A percentile compares a stretch with the other conserved stretches of the same genome.
Evolutionary conservation across 345 rosid species (phyloP).

Genomic region (Moricandia moricandioides): DNA sequence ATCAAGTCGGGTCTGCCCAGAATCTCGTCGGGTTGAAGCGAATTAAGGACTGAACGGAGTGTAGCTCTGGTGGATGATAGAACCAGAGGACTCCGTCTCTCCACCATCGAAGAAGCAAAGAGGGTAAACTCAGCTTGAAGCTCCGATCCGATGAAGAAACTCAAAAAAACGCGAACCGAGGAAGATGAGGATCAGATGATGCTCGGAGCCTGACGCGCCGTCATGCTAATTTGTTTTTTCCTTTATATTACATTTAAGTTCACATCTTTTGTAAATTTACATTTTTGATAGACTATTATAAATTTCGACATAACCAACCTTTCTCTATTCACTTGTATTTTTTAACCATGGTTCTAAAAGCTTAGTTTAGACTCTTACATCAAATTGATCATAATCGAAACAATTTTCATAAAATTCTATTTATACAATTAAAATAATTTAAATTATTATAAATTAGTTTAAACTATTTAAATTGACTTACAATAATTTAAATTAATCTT

Average conservation of each 20-base stretch:
- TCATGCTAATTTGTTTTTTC: too few relatives aligned
- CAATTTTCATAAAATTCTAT: too few relatives aligned
- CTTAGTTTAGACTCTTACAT: too few relatives aligned
- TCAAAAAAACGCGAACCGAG: constrained; percentile 33
- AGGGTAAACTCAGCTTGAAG: background rate
- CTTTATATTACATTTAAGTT: background rate
- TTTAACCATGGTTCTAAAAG: too few relatives aligned
- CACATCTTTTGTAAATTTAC: background rate
- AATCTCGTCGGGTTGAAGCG: constrained; percentile 32
- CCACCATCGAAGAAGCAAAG: constrained; percentile 43
- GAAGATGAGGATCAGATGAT: constrained; percentile 21
- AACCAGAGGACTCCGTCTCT: constrained; percentile 74
- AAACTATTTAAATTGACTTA: too few relatives aligned
- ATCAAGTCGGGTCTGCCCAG: background rate
- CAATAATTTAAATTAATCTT: too few relatives aligned
- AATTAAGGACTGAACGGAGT: constrained; percentile 53
- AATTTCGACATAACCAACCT: background rate
- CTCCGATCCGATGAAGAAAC: background rate
- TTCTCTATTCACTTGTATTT: too few relatives aligned
- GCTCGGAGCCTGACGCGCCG: background rate
- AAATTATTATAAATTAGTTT: too few relatives aligned
- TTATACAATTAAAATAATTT: too few relatives aligned
- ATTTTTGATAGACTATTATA: background rate
- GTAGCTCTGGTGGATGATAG: constrained; percentile 74
- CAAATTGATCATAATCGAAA: too few relatives aligned